Percentiles rank a stretch among this genome's conserved stretches.
phyloP scores from a whole-genome alignment of 140 eudicot species.

The Cichorium intybus region DNA sequence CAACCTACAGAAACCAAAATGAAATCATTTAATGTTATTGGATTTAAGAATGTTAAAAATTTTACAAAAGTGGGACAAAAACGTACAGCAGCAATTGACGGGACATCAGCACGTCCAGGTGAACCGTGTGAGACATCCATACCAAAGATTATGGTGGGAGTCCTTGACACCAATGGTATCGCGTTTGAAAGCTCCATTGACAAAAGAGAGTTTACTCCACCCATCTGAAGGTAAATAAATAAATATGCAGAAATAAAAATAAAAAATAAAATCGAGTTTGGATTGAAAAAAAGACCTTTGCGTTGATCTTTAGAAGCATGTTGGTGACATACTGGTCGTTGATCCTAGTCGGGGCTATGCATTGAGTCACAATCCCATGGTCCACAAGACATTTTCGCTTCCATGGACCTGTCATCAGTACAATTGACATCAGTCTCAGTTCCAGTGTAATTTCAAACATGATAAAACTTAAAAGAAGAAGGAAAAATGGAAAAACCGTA shows the following conservation, averaged over 20 bases:
- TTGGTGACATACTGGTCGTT: slow-evolving; percentile 59
- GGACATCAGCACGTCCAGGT: slow-evolving; percentile 56
- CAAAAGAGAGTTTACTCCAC: slow-evolving; percentile 49
- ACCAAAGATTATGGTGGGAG: slow-evolving; percentile 53
- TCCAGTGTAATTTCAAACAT: neutral
- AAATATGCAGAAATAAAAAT: neutral
- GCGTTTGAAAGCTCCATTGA: slow-evolving; percentile 26
- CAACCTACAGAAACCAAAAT: slow-evolving; percentile 40
- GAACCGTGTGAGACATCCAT: slow-evolving; percentile 60
- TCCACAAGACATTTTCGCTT: slow-evolving; percentile 52
- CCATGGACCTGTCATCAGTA: slow-evolving; percentile 52
- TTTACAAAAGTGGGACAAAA: too few species aligned
- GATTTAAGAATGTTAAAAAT: neutral
- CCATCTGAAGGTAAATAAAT: slow-evolving; percentile 39
- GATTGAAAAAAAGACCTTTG: slow-evolving; percentile 38
- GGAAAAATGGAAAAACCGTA: slow-evolving; percentile 39
- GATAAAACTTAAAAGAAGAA: neutral
- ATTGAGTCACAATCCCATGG: slow-evolving; percentile 58
- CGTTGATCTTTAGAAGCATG: slow-evolving; percentile 61
- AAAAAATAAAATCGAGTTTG: neutral
- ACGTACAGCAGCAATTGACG: slow-evolving; percentile 56
- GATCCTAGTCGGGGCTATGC: slow-evolving; percentile 46
- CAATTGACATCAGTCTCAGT: neutral
- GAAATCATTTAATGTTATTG: neutral
- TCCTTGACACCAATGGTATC: slow-evolving; percentile 46